Conservation (phyloP, 179 eudicot species). For the Patellifolia procumbens region DNA sequence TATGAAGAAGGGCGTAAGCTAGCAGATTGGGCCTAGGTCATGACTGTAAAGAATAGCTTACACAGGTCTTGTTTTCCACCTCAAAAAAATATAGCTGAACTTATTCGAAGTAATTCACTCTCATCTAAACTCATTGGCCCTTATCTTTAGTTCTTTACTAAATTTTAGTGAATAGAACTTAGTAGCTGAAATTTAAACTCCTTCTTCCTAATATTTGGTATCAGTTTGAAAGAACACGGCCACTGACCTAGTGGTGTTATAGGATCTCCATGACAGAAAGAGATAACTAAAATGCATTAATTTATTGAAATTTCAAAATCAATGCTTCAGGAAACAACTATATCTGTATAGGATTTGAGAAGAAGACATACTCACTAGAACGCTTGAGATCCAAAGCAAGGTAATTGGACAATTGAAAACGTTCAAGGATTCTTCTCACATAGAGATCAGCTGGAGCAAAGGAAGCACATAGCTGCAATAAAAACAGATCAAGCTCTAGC, state of each 20-base stretch:
- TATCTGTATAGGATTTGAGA: slow-evolving; percentile 13
- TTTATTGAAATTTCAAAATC: background rate
- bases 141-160: too few species aligned
- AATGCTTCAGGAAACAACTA: background rate
- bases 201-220: too few species aligned
- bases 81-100: too few species aligned
- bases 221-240: too few species aligned
- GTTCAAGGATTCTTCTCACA: slow-evolving; percentile 70
- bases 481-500: slow-evolving; percentile 86
- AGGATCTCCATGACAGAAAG: background rate
- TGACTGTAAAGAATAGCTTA: too few species aligned
- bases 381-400: slow-evolving; percentile 55
- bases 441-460: slow-evolving; percentile 91
- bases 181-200: too few species aligned
- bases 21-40: too few species aligned
- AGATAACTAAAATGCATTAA: background rate
- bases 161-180: background rate
- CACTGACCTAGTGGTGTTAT: background rate
- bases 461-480: slow-evolving; percentile 97
- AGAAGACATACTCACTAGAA: slow-evolving; percentile 83
- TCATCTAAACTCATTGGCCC: background rate
- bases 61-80: too few species aligned
- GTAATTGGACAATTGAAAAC: slow-evolving; percentile 75
- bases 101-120: too few species aligned
- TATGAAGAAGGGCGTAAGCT: background rate